Evolutionary conservation across 768 basidiomycete genomes (phyloP), one percentile per base, ranked within the genome.

Genomic region (Russula griseocarnosa): DNA sequence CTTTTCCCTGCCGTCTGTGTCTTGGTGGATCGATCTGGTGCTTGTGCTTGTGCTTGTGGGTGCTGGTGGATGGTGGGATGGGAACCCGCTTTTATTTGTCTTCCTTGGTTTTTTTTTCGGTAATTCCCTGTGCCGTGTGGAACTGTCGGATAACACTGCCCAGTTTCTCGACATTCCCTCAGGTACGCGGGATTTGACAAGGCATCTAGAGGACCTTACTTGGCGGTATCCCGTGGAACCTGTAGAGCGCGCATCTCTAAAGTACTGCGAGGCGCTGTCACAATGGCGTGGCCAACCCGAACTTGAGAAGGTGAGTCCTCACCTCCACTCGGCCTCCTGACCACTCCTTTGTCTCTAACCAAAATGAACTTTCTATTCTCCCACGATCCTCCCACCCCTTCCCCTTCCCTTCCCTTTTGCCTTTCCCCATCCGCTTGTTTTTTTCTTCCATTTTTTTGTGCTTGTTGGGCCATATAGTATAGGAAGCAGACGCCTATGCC

Each of bases 281-380:
- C 82, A 82, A 58, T 94, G 91, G 92, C 77, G 90, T 68, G 91
- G 91, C 3, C 89, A 87, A 70, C 91, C 91, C 42, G 92, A 93
- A 69, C 80, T 94, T 9, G 88, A 90, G 74, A 87, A 85, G 3
- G 89, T 90, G 66, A 52, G 74, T 68, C 24, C 52, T 47, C 47
- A 34, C 20, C 16, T 44, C 58, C 24, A 16, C 46, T 20, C 54
- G 38, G 1, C 14, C 24, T 16, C 13, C 11, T 13, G 13, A 13
- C 13, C 36, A 10, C 11, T 5, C 20, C n/a, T 13, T 13, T 13
- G 22, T 20, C 44, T n/a, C n/a, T 10, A 22, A 3, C n/a, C 2
- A 13, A 46, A 22, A 46, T 22, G n/a, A 46, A 46, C 3, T 7
- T n/a, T 9, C n/a, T 4, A n/a, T 44, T 8, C 20, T 22, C 46